These are phyloP conservation scores for Thuja plicata DNA, from an alignment of 83 land plant species.

Conservation along the genomic window DNA sequence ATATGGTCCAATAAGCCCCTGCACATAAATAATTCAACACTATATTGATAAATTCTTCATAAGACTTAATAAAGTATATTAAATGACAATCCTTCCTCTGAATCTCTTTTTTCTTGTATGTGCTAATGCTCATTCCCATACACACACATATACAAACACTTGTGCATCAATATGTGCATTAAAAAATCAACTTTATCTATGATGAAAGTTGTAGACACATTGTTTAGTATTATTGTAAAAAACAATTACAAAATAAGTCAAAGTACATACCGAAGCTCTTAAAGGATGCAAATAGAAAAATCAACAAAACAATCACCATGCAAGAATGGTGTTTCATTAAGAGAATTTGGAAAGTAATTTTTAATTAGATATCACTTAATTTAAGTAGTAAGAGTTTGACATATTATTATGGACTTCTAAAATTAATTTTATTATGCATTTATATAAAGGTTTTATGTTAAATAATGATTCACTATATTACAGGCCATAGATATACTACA, in stretches of 20 bases:
- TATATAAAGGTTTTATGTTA: no score
- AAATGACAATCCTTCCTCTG: background rate
- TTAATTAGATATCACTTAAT: no score
- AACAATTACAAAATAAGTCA: background rate
- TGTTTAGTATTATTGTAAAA: background rate
- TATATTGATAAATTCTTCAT: background rate
- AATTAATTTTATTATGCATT: no score
- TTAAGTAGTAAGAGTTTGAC: no score
- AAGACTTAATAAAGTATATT: no score
- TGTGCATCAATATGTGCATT: background rate
- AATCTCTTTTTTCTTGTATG: background rate
- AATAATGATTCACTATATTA: no score
- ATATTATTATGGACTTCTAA: no score
- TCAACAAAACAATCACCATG: background rate
- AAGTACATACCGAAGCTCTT: background rate
- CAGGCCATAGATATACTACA: no score
- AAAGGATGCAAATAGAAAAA: no score
- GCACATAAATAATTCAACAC: conserved; percentile 11
- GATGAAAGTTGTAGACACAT: background rate
- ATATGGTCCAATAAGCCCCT: conserved; percentile 81
- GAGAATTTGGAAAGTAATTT: no score
- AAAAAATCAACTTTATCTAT: background rate
- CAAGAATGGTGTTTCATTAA: no score
- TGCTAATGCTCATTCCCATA: background rate
- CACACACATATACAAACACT: background rate